Evolutionary conservation across 2,329 filamentous ascomycete genomes (phyloP).

Genomic region (Myriosclerotinia scirpicola): DNA sequence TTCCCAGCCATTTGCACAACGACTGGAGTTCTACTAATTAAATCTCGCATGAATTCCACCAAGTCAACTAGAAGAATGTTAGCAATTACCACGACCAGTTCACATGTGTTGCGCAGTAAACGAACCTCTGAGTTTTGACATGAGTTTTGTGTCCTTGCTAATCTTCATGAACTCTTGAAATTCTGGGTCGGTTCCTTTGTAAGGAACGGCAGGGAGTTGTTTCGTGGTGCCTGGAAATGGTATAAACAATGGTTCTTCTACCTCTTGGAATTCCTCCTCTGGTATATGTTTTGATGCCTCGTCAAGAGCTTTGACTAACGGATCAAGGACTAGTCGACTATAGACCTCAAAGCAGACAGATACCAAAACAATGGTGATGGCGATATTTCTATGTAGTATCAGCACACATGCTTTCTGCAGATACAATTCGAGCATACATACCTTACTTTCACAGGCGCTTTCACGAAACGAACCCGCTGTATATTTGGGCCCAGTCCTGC

Average conservation of each 20-base stretch:
- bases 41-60: constrained; percentile 45
- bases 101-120: background rate
- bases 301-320: constrained; percentile 42
- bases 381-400: constrained; percentile 30
- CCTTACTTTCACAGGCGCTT: constrained; percentile 27
- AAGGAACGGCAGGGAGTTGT: constrained; percentile 50
- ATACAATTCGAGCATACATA: constrained; percentile 23
- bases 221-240: constrained; percentile 61
- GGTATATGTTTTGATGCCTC: constrained; percentile 47
- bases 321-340: constrained; percentile 48
- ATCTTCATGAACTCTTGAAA: constrained; percentile 61
- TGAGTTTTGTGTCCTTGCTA: constrained; percentile 52
- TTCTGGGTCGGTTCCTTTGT: constrained; percentile 60
- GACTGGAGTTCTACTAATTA: constrained; percentile 47
- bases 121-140: constrained; percentile 40
- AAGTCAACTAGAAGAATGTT: constrained; percentile 46
- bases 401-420: constrained; percentile 4
- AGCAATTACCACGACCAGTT: constrained; percentile 19
- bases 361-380: constrained; percentile 42
- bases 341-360: constrained; percentile 47
- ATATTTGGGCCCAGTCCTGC: constrained; percentile 29
- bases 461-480: constrained; percentile 36
- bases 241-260: constrained; percentile 55
- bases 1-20: constrained; percentile 48
- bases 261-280: constrained; percentile 46